Conservation (phyloP, 441 rosid genomes). For the Biscutella laevigata region DNA sequence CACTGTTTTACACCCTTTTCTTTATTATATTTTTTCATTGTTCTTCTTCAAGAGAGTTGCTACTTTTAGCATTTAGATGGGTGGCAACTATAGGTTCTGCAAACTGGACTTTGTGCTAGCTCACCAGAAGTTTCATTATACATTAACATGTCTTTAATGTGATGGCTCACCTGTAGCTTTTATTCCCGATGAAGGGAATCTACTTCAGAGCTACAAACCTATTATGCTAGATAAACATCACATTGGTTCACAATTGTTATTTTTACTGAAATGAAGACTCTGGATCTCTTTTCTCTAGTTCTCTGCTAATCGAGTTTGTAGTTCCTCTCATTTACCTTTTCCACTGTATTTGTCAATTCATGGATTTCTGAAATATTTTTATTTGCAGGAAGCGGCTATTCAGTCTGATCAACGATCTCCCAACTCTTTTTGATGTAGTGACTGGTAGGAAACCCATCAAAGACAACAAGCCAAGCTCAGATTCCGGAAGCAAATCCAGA, state of each 20-base stretch:
- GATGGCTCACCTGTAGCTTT: too few relatives aligned
- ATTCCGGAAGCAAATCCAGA: constrained; percentile 66
- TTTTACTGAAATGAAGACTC: neutral
- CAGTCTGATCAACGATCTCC: constrained; percentile 73
- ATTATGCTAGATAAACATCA: neutral
- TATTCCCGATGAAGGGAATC: too few relatives aligned
- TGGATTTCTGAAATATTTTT: neutral
- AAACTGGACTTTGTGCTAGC: neutral
- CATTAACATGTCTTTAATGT: neutral
- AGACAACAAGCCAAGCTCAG: constrained; percentile 83
- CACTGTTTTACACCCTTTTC: neutral
- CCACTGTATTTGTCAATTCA: neutral
- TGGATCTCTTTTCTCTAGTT: neutral
- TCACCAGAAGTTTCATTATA: neutral
- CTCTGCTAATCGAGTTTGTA: neutral
- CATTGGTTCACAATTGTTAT: neutral
- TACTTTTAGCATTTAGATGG: neutral
- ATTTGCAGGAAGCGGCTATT: constrained; percentile 67
- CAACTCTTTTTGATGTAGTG: constrained; percentile 76
- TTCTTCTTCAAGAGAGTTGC: neutral
- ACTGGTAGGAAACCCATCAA: constrained; percentile 67
- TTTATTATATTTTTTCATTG: too few relatives aligned
- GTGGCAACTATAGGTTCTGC: neutral
- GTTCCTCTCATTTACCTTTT: neutral
- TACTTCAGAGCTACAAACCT: neutral